Evolutionary conservation across 2,329 filamentous ascomycete genomes (phyloP), one percentile per base, ranked within the genome.

Genomic region (Tolypocladium sp.): DNA sequence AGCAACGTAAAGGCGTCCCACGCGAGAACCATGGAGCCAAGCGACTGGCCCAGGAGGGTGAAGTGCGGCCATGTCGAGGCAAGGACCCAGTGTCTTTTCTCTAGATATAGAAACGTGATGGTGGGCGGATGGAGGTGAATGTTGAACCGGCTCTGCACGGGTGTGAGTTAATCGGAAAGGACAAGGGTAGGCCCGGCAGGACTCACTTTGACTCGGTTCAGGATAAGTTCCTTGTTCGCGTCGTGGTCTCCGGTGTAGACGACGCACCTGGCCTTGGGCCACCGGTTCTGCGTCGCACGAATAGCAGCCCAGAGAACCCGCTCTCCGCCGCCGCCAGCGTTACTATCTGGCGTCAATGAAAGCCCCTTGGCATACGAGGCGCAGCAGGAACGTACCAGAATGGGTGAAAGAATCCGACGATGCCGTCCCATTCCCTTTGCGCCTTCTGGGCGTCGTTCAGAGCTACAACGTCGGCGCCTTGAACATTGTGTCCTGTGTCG

Each of bases 241-340:
- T 94, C 91, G 71, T 96, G 90, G 71, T 99, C 94, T 57, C 94
- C 94, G 0, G 94, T 99, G 71, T 99, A 99, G 41, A 99, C 90
- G 17, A 94, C 84, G 67, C 92, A 96, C 68, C 92, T 89, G 49
- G 92, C 91, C 61, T 88, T 88, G 2, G 93, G 94, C 86, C 91
- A 97, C 64, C 88, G 84, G 67, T 87, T 83, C 75, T 97, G 94
- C 2, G 91, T 97, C 46, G 93, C 91, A 61, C 91, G 85, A 61
- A 99, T 90, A 13, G 94, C 94, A 59, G 92, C 93, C 91, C 95
- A 99, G 33, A 99, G 84, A 51, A 99, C 94, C 71, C 94, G 83
- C 76, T 99, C 94, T 63, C 94, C 94, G 61, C 94, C 94, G 35
- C 94, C 94, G 58, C 94, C 94, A 56, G 94, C 94, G 77, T 99